Conservation (phyloP, 2,329 filamentous ascomycete genomes). For the Zasmidium angulare region DNA sequence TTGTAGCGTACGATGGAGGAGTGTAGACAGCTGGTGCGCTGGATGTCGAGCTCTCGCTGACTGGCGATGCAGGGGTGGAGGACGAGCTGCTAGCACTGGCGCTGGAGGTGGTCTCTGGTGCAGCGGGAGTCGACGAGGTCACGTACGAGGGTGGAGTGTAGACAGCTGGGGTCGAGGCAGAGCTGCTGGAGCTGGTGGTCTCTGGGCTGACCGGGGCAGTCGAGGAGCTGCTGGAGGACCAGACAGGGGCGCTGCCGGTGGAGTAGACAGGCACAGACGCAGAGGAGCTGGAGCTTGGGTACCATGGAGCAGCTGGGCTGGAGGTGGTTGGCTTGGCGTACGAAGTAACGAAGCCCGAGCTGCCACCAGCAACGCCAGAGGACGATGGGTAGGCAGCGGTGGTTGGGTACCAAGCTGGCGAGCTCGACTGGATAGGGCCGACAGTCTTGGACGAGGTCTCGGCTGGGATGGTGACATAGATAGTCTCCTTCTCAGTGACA, state of each 20-base stretch:
- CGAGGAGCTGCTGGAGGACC: constrained; percentile 2
- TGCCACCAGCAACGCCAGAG: constrained; percentile 10
- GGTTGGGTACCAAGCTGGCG: constrained; percentile 22
- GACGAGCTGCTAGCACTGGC: constrained; percentile 2
- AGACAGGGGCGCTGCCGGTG: not conserved
- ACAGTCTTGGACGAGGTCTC: constrained; percentile 14
- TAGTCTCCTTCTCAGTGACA: constrained; percentile 35
- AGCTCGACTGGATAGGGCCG: constrained; percentile 25
- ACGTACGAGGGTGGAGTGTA: too few relatives aligned
- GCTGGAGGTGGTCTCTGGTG: constrained; percentile 6
- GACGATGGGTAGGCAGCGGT: constrained; percentile 7
- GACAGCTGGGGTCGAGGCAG: too few relatives aligned
- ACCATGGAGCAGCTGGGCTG: constrained; percentile 4
- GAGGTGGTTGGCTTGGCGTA: constrained; percentile 16
- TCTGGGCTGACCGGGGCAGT: not conserved
- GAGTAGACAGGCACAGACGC: not conserved
- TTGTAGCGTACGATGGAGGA: not conserved
- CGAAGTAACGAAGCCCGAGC: constrained; percentile 14
- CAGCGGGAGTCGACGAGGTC: not conserved
- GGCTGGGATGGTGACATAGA: constrained; percentile 28
- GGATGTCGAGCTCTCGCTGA: constrained; percentile 2
- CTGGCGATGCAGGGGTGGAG: not conserved
- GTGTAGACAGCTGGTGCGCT: constrained; percentile 3
- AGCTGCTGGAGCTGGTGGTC: not conserved
- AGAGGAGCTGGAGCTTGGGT: constrained; percentile 9